A percentile compares a stretch with the other conserved stretches of the same genome.
These are phyloP conservation scores for Neopestalotiopsis clavispora DNA, from an alignment of 2,329 filamentous ascomycete genomes.

Conservation along the genomic window DNA sequence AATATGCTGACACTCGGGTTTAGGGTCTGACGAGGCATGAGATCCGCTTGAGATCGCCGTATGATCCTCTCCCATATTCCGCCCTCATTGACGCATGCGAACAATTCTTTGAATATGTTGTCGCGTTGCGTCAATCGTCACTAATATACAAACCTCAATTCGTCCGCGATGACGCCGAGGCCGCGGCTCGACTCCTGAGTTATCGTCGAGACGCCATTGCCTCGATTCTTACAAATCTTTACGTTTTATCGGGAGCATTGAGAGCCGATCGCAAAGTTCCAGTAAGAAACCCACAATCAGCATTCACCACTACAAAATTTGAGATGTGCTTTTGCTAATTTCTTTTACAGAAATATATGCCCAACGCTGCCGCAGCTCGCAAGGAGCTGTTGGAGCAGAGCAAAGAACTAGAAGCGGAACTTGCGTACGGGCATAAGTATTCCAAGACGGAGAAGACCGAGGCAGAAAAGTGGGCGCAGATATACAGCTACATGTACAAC, in stretches of 20 bases:
- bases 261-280: conserved; percentile 55
- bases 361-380: conserved; percentile 58
- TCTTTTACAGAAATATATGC: conserved; percentile 52
- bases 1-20: not conserved
- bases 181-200: conserved; percentile 52
- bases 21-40: conserved; percentile 61
- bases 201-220: conserved; percentile 63
- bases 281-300: conserved; percentile 33
- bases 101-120: conserved; percentile 63
- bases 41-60: conserved; percentile 61
- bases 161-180: conserved; percentile 54
- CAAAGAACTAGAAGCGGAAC: conserved; percentile 49
- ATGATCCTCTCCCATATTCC: conserved; percentile 60
- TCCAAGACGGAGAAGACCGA: conserved; percentile 34
- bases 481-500: conserved; percentile 61
- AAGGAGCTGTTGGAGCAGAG: conserved; percentile 57
- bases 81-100: conserved; percentile 61
- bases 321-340: not conserved
- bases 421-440: conserved; percentile 31
- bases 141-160: conserved; percentile 61
- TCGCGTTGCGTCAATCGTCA: conserved; percentile 61
- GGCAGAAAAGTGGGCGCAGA: conserved; percentile 57
- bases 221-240: conserved; percentile 61
- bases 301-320: not conserved
- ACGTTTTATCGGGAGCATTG: conserved; percentile 61